Base-by-base conservation (phyloP, 2,329 filamentous ascomycete genomes). In the Fusarium cyanostomum region DNA sequence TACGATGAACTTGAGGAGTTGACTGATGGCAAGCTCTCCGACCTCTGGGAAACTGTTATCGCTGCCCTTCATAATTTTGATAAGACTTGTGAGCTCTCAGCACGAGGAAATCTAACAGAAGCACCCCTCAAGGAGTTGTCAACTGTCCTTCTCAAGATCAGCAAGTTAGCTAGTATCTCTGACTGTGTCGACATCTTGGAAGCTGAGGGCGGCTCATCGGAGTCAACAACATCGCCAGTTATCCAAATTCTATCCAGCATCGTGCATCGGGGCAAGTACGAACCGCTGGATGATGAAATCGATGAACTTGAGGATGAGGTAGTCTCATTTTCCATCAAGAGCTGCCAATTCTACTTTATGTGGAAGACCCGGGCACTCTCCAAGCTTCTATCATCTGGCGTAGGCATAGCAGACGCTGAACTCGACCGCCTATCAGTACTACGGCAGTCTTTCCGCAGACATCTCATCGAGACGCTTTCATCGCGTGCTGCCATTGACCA, bases 1-100 rank as follows among this genome's bases (percentile, higher is more conserved):
- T 94, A 92, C 61, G 92, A 95, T 59, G 94, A 97, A 72, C 86
- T 97, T 30, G 91, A 94, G 66, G 95, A 99, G 70, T 80, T 92
- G 11, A 90, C 93, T 2, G 91, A 95, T 62, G 85, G 83, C 72
- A 96, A 94, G 73, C 80, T 98, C 9, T 87, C 90, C 24, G 83
- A 88, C 38, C 81, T 98, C 7, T 98, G 95, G 93, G 93, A 97
- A 66, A 91, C 93, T 64, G 87, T 89, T 6, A 84, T 92, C 51
- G 89, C 89, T 67, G 85, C 89, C 3, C 83, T 99, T 33, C 85
- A 89, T 56, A 85, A 88, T 56, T 85, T 95, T 52, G 86, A 89
- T 61, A 86, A 88, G 68, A 88, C 87, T 15, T 88, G 87, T 64
- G 88, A 92, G 62, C 83, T 96, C n/a, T 85, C 87, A 13, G 81